Evolutionary conservation across 805 yeast species (phyloP).

Genomic region (Kazachstania martiniae): DNA sequence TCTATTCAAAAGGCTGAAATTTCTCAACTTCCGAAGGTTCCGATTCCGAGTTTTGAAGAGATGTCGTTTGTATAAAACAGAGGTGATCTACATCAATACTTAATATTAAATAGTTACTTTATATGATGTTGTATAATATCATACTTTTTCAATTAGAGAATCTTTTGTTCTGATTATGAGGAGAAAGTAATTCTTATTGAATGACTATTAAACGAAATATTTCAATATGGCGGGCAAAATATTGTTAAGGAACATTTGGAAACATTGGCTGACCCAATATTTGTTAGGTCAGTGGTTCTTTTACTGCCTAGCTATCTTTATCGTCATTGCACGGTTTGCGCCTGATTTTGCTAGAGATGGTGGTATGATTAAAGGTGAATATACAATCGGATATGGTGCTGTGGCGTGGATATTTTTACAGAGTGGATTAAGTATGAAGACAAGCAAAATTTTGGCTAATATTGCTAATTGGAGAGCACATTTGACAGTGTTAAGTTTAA

Average conservation of each 20-base stretch:
- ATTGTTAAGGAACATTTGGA: conserved; percentile 11
- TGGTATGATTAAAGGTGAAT: conserved; percentile 64
- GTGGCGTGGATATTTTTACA: conserved; percentile 78
- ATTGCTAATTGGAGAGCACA: conserved; percentile 78
- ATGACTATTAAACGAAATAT: no score
- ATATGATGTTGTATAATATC: no score
- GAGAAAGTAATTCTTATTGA: no score
- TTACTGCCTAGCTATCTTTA: conserved; percentile 55
- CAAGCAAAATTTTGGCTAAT: conserved; percentile 50
- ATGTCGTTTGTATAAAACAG: no score
- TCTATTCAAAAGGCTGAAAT: not conserved
- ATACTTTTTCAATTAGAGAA: no score
- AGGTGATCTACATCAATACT: no score
- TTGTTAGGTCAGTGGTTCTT: conserved; percentile 59
- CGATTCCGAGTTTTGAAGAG: no score
- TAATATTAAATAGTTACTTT: no score
- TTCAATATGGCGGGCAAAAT: no score
- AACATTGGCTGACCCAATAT: conserved; percentile 14
- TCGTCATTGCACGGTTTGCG: conserved; percentile 64
- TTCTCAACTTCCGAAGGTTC: no score
- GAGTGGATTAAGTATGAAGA: conserved; percentile 69
- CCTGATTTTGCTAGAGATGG: conserved; percentile 81
- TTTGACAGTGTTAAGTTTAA: conserved; percentile 49
- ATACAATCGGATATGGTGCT: conserved; percentile 74
- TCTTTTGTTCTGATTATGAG: no score